Evolutionary conservation across 2,329 filamentous ascomycete species (phyloP).

Genomic region (Colletotrichum tanaceti): DNA sequence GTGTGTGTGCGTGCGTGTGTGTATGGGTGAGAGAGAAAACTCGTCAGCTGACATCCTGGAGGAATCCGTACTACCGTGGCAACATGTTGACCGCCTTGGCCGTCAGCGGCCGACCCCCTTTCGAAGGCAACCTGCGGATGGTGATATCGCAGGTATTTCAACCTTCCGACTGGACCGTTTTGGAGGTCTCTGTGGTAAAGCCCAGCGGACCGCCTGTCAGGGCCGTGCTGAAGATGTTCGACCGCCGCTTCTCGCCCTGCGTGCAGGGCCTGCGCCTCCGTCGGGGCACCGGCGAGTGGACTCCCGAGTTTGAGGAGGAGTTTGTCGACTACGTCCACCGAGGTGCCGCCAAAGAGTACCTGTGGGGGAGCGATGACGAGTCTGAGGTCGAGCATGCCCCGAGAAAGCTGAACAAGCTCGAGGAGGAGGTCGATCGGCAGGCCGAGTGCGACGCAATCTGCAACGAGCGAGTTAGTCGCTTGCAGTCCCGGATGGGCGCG

Average conservation of each 20-base stretch:
- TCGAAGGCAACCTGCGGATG: slow-evolving; percentile 25
- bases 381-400: not conserved
- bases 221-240: slow-evolving; percentile 31
- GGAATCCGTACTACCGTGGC: slow-evolving; percentile 33
- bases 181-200: slow-evolving; percentile 24
- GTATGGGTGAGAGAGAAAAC: not conserved
- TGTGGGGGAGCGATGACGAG: slow-evolving; percentile 12
- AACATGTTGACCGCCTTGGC: slow-evolving; percentile 25
- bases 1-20: no score
- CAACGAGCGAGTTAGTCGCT: slow-evolving; percentile 1
- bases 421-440: slow-evolving; percentile 28
- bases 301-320: slow-evolving; percentile 28
- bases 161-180: slow-evolving; percentile 25
- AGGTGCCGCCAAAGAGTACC: slow-evolving; percentile 24
- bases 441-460: slow-evolving; percentile 17
- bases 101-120: slow-evolving; percentile 10
- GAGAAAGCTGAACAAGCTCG: slow-evolving; percentile 16
- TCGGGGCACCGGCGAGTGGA: slow-evolving; percentile 19
- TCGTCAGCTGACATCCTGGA: not conserved
- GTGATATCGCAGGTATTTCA: slow-evolving; percentile 30
- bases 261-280: slow-evolving; percentile 12
- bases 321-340: slow-evolving; percentile 28
- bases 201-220: slow-evolving; percentile 8
- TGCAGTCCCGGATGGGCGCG: not conserved
- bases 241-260: slow-evolving; percentile 32